Conservation (phyloP, 352 stramenopile genomes). For the Phytophthora litchii region DNA sequence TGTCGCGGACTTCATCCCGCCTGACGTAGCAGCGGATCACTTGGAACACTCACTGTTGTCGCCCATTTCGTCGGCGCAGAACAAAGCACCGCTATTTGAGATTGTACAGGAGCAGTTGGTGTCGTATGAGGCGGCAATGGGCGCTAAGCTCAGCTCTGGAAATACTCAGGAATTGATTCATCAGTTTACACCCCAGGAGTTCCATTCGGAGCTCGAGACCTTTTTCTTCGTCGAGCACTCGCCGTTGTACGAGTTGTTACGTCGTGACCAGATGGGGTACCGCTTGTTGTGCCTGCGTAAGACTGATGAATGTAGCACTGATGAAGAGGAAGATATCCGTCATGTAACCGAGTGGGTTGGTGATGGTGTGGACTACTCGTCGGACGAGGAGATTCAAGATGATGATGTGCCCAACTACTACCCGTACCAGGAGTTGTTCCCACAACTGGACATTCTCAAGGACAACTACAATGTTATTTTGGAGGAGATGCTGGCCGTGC, state of each 20-base stretch:
- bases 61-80: constrained; percentile 36
- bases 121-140: constrained; percentile 49
- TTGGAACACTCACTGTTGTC: constrained; percentile 48
- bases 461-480: constrained; percentile 76
- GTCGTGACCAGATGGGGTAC: constrained; percentile 56
- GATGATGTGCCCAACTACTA: constrained; percentile 81
- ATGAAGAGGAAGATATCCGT: constrained; percentile 42
- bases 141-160: constrained; percentile 46
- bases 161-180: constrained; percentile 42
- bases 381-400: constrained; percentile 73
- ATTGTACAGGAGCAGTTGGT: constrained; percentile 56
- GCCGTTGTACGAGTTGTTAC: constrained; percentile 50
- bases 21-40: constrained; percentile 41
- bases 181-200: constrained; percentile 47
- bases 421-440: constrained; percentile 72
- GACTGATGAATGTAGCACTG: constrained; percentile 28
- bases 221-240: constrained; percentile 65
- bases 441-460: constrained; percentile 76
- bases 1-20: constrained; percentile 72
- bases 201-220: constrained; percentile 55
- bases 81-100: constrained; percentile 42
- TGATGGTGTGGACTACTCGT: constrained; percentile 38
- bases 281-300: constrained; percentile 57
- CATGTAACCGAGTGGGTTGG: constrained; percentile 40
- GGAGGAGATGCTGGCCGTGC: constrained; percentile 74